Base-by-base conservation (phyloP, 345 rosid species). In the Physaria fendleri region DNA sequence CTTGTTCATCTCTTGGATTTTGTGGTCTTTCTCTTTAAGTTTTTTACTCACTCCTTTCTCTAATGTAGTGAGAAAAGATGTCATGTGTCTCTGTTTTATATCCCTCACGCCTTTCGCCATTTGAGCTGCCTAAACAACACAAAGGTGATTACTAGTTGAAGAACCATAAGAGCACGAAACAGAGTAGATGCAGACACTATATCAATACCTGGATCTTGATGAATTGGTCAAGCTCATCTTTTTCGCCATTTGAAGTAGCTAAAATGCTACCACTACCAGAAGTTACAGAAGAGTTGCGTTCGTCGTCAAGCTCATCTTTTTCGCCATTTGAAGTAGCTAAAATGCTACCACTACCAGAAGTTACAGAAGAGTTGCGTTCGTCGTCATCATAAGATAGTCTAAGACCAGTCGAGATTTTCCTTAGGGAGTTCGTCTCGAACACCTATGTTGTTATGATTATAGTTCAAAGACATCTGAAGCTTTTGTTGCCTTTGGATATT, bases 341-440 rank as follows among this genome's bases (percentile, higher is more conserved):
- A n/a, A n/a, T 77, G 66, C 83, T 86, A 47, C 95, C 86, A 53
- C 83, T 86, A 6, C 83, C 92, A 10, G 81, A 79, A 64, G 88
- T 84, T 32, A 84, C 84, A 56, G 92, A 76, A 15, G 97, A 90
- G 71, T 84, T 84, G 13, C 62, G 90, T 39, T 90, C 92, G 69
- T 88, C 93, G 23, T 85, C 88, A 38, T 88, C 91, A 62, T 76
- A 77, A 4, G 96, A 88, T 11, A 90, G 77, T 68, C 90, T 80
- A 66, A 90, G 71, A 38, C 97, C 97, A 42, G 97, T 90, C 38
- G 95, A 86, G 15, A 90, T 81, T 82, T 24, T 80, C 83, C 47
- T 77, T 80, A 11, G 76, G 80, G 53, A 68, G 81, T 57, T 82
- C 87, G 55, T 87, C 87, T 65, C 74, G 80, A 71, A 75, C 66